A percentile compares a stretch with the other conserved stretches of the same genome.
phyloP scores from a whole-genome alignment of 2,329 filamentous ascomycete genomes.

The Diplodia intermedia region DNA sequence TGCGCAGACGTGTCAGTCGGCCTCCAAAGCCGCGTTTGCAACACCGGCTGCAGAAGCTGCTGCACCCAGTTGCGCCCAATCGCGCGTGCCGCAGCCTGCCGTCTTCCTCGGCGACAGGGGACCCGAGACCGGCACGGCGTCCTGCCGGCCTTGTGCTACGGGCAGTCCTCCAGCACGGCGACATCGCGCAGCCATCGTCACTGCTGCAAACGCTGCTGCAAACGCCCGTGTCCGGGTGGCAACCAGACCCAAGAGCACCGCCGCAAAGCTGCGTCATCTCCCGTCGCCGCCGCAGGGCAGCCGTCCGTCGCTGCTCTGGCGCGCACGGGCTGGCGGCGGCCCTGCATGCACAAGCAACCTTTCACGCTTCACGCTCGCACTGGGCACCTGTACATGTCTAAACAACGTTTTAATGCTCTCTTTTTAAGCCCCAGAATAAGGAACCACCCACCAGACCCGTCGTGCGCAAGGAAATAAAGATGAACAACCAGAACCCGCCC shows the following conservation, averaged over 20 bases:
- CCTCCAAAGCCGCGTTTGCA: conserved; percentile 15
- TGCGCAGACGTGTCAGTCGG: conserved; percentile 24
- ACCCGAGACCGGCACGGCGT: conserved; percentile 19
- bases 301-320: not conserved
- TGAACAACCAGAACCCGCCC: conserved; percentile 27
- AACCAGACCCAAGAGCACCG: conserved; percentile 4
- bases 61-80: conserved; percentile 26
- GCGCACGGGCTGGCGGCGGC: not conserved
- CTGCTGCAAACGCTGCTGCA: no score
- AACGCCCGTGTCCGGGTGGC: conserved; percentile 17
- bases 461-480: conserved; percentile 25
- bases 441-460: conserved; percentile 25
- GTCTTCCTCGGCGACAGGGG: conserved; percentile 23
- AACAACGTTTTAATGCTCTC: conserved; percentile 30
- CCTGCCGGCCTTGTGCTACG: conserved; percentile 21
- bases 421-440: conserved; percentile 26
- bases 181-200: not conserved
- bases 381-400: conserved; percentile 9
- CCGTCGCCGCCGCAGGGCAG: conserved; percentile 8
- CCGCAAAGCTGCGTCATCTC: conserved; percentile 19
- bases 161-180: not conserved
- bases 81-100: conserved; percentile 13
- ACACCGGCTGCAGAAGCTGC: conserved; percentile 10
- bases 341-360: not conserved
- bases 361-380: conserved; percentile 2